Evolutionary conservation across 2,329 filamentous ascomycete species (phyloP), one percentile per base, ranked within the genome.

Genomic region (Geosmithia flava): DNA sequence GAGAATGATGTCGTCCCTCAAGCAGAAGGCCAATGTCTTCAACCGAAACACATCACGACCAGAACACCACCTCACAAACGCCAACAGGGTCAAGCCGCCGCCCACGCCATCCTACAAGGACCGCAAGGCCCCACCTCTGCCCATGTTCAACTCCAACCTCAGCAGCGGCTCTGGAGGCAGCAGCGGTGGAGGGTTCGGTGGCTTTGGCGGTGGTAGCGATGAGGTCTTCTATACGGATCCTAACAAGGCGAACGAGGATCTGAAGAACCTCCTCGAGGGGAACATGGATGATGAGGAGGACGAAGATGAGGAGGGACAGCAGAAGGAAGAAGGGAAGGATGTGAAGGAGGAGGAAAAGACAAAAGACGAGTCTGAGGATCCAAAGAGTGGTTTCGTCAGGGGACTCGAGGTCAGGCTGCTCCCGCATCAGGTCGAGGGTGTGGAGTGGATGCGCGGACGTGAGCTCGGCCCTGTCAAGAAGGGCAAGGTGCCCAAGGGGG

Each of bases 401-500:
- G 93, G 91, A 1, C 75, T 98, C 51, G 85, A 83, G 49, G 87
- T 97, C 51, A 90, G 85, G 58, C 74, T 98, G 2, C 74, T 98
- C 1, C 91, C 90, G 4, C 93, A 98, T 66, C 93, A 98, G 65
- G 81, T 96, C 15, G 87, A 95, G 49, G 93, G 93, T 56, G 84
- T 97, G 1, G 80, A 83, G 49, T 98, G 93, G 91, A 95, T 98
- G 88, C 83, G 78, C 49, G 86, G 90, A 50, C 88, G 94, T 58
- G 93, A 98, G 66, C 81, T 88, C 11, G 90, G 91, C 2, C 81
- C 81, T 17, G 81, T 86, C 51, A 95, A 93, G 68, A 85, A 83
- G 56, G 87, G 86, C 50, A 78, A 70, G 52, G 76, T 94, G 10
- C 89, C 91, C 29, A 93, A 94, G 56, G 93, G 93, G 37, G 93